Conservation (phyloP, 129 eudicot species). For the Lonicera japonica region DNA sequence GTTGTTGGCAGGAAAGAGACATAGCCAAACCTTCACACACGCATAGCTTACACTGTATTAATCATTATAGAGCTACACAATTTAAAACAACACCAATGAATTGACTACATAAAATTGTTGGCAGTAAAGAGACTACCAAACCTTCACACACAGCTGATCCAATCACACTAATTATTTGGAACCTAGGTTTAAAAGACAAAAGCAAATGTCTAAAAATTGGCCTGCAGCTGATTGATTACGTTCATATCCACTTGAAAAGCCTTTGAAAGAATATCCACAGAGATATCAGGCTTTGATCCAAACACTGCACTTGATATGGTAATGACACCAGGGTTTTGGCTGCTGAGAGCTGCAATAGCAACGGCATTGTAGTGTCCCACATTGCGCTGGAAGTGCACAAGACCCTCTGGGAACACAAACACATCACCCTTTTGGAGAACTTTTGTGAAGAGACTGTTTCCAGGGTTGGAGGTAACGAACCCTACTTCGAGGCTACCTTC, state of each 20-base stretch:
- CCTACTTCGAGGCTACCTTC: slow-evolving; percentile 20
- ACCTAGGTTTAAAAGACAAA: too few species aligned
- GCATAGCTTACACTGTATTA: too few species aligned
- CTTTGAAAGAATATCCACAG: slow-evolving; percentile 11
- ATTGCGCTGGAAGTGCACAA: slow-evolving; percentile 12
- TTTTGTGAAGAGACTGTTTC: slow-evolving; percentile 11
- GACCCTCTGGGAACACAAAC: slow-evolving; percentile 21
- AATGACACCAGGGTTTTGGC: slow-evolving; percentile 22
- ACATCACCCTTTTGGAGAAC: slow-evolving; percentile 13
- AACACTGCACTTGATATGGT: slow-evolving; percentile 13
- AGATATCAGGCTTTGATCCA: slow-evolving; percentile 9
- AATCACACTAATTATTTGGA: too few species aligned
- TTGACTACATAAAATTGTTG: too few species aligned
- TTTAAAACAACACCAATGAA: too few species aligned
- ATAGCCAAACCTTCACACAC: too few species aligned
- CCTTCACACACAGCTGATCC: too few species aligned
- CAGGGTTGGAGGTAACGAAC: slow-evolving; percentile 11
- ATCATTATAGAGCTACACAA: too few species aligned
- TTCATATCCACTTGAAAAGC: slow-evolving; percentile 16
- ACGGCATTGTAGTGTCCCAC: slow-evolving; percentile 7
- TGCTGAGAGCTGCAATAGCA: slow-evolving; percentile 10
- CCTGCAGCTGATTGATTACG: background rate
- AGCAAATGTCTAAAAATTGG: background rate
- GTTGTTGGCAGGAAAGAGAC: too few species aligned
- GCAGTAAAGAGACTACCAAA: too few species aligned